A percentile compares a stretch with the other conserved stretches of the same genome.
Conservation (phyloP, 2,329 filamentous ascomycete species). For the Tolypocladium album region DNA sequence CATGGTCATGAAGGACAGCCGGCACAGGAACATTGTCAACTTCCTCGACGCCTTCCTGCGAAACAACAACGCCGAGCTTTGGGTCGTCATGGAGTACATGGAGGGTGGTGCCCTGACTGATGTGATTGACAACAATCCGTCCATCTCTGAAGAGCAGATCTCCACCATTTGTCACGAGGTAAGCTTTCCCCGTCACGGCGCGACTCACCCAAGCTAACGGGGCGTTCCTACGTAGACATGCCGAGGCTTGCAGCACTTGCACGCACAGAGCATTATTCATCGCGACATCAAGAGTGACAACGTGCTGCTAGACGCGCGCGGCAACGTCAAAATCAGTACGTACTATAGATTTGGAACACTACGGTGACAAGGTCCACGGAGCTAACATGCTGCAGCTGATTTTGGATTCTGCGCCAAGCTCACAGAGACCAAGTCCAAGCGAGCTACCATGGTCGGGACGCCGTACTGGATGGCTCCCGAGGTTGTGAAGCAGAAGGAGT, state of each 20-base stretch:
- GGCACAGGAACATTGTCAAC: slow-evolving; percentile 97
- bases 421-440: slow-evolving; percentile 92
- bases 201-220: slow-evolving; percentile 6
- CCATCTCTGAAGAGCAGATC: slow-evolving; percentile 93
- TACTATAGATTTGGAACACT: slow-evolving; percentile 11
- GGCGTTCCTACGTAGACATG: slow-evolving; percentile 58
- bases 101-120: slow-evolving; percentile 95
- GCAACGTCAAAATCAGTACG: slow-evolving; percentile 96
- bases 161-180: slow-evolving; percentile 96
- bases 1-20: slow-evolving; percentile 99
- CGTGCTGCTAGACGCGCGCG: slow-evolving; percentile 83
- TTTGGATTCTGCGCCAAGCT: slow-evolving; percentile 99
- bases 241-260: slow-evolving; percentile 85
- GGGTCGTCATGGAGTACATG: slow-evolving; percentile 99
- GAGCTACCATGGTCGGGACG: slow-evolving; percentile 97
- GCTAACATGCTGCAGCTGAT: slow-evolving; percentile 58
- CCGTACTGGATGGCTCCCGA: slow-evolving; percentile 99
- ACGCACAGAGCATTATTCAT: slow-evolving; percentile 95
- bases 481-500: slow-evolving; percentile 98
- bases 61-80: slow-evolving; percentile 90
- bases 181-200: slow-evolving; percentile 17
- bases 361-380: not conserved
- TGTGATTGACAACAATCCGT: slow-evolving; percentile 95
- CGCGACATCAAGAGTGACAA: slow-evolving; percentile 99
- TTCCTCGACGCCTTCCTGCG: slow-evolving; percentile 94